A percentile compares a stretch with the other conserved stretches of the same genome.
phyloP scores from a whole-genome alignment of 2,329 filamentous ascomycete genomes.

The Penicillium sp. region DNA sequence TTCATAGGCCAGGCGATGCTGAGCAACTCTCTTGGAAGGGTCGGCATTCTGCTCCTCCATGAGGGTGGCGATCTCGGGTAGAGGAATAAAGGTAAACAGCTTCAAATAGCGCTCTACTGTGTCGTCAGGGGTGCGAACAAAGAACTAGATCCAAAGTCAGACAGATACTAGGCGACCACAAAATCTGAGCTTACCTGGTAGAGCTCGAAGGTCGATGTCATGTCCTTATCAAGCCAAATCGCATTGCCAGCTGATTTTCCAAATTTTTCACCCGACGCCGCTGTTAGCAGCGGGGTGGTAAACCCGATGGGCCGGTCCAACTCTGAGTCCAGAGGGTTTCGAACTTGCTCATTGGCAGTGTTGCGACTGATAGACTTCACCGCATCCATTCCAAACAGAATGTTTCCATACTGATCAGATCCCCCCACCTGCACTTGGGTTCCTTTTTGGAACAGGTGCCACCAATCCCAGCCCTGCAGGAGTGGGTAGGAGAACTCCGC shows the following conservation, averaged over 20 bases:
- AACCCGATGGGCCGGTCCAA: constrained; percentile 69
- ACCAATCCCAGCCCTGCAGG: constrained; percentile 96
- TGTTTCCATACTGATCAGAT: constrained; percentile 95
- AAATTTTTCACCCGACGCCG: constrained; percentile 82
- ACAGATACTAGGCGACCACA: neutral
- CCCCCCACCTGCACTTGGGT: constrained; percentile 89
- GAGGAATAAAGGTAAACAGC: constrained; percentile 84
- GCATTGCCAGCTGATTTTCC: constrained; percentile 95
- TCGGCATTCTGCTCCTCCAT: constrained; percentile 68
- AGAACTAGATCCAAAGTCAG: constrained; percentile 60
- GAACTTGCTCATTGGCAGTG: constrained; percentile 37
- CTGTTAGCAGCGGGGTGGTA: constrained; percentile 86
- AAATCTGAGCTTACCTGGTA: constrained; percentile 59
- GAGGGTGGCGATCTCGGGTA: constrained; percentile 63
- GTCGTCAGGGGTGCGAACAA: constrained; percentile 76
- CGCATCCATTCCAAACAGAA: constrained; percentile 82
- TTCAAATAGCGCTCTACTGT: constrained; percentile 81
- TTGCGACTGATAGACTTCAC: constrained; percentile 70
- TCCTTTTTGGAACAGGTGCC: constrained; percentile 72
- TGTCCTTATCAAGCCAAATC: constrained; percentile 80
- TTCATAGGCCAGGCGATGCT: constrained; percentile 80
- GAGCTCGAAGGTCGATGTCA: constrained; percentile 80
- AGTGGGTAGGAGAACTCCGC: constrained; percentile 92
- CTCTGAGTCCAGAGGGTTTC: constrained; percentile 37
- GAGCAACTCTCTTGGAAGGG: constrained; percentile 71